Evolutionary conservation across 257 asterid genomes (phyloP), one percentile per base, ranked within the genome.

Genomic region (Plantago major): DNA sequence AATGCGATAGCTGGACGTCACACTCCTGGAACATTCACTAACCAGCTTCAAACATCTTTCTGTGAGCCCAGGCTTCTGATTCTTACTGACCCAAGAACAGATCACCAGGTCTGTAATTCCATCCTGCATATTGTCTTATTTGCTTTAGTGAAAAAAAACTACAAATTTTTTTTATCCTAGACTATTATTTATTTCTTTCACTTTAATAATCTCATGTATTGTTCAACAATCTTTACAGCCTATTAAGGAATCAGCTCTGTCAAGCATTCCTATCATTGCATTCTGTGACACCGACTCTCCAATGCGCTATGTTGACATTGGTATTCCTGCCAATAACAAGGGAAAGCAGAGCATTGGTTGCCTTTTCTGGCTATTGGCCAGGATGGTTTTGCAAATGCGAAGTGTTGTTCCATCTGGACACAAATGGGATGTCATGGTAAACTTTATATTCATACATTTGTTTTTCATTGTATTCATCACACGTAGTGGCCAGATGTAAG

Each of bases 321-420:
- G 86, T 26, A 80, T 76, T 63, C 82, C 85, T 15, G 78, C 85
- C 65, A 80, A 80, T 42, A 80, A 80, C 81, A 77, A 74, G 72
- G 86, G 86, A 6, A 80, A 72, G 70, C 79, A 77, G 70, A 80
- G 77, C 63, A 80, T 80, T 16, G 80, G 85, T 10, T 78, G 79
- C 63, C 76, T 80, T 3, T 80, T 80, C 76, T 76, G 78, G 82
- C 74, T 80, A 10, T 77, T 80, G 65, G 83, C 65, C 18, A 77
- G 83, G 70, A 80, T 77, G 81, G 83, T 77, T 44, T 63, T 77
- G 56, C 86, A 80, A 64, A 80, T 80, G 86, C 83, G 81, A 0
- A 80, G 81, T 2, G 63, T 67, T 5, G 52, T 71, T 63, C 78
- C 79, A 17, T 69, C 74, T 0, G 83, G 83, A 28, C 82, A 69